A percentile compares a stretch with the other conserved stretches of the same genome.
phyloP scores from a whole-genome alignment of 495 filamentous ascomycete species.

The Neurospora sublineolata region DNA sequence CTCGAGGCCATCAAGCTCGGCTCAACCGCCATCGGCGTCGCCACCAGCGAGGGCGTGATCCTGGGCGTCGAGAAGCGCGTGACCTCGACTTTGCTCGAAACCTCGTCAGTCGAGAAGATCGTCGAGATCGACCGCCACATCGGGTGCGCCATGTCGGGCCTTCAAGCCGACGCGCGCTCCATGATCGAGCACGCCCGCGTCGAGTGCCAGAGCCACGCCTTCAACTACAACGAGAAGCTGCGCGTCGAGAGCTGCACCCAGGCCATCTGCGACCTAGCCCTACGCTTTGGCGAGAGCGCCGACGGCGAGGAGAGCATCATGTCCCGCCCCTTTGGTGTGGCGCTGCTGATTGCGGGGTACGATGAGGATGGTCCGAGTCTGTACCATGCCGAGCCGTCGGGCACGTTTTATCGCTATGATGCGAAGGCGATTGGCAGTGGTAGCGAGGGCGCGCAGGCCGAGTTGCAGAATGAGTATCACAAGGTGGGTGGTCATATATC shows the following conservation, averaged over 20 bases:
- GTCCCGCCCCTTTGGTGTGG: conserved; percentile 92
- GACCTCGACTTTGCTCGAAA: conserved; percentile 91
- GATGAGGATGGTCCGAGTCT: conserved; percentile 95
- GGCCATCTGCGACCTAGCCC: conserved; percentile 92
- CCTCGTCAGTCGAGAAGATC: conserved; percentile 96
- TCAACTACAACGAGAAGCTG: conserved; percentile 91
- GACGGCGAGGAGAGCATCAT: conserved; percentile 98
- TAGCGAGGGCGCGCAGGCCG: conserved; percentile 91
- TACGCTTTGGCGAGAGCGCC: conserved; percentile 93
- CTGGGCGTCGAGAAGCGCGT: conserved; percentile 98
- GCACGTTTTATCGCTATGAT: conserved; percentile 98
- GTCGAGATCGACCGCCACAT: conserved; percentile 98
- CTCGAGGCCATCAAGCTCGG: conserved; percentile 99
- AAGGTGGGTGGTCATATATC: conserved; percentile 38
- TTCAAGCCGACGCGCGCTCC: conserved; percentile 90
- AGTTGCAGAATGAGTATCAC: conserved; percentile 97
- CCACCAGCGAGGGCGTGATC: conserved; percentile 85
- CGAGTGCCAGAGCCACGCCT: conserved; percentile 89
- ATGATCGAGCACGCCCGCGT: conserved; percentile 98
- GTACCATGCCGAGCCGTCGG: conserved; percentile 95
- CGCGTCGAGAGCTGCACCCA: conserved; percentile 96
- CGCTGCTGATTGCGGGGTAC: conserved; percentile 88
- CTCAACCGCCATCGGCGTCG: conserved; percentile 93
- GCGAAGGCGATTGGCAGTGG: conserved; percentile 97
- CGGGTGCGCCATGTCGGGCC: conserved; percentile 93